Base-by-base conservation (phyloP, 345 rosid genomes). In the Geranium rotundifolium region DNA sequence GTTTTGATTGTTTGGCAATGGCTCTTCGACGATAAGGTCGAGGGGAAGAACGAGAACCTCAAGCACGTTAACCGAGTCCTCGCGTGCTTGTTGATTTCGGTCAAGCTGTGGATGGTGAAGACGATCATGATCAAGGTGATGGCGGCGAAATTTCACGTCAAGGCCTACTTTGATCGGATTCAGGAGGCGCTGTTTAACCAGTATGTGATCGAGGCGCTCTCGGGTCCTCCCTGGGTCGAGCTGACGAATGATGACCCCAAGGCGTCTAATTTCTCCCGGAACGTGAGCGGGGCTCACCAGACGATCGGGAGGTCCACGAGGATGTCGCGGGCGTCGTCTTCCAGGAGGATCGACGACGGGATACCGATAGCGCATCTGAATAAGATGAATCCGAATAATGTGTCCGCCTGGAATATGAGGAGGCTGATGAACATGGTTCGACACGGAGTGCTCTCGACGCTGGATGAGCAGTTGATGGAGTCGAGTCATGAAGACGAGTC, bases 371-470 rank as follows among this genome's bases (percentile, higher is more conserved):
- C 75, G 60, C 78, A 71, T 59, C 69, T 83, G 68, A 84, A 85
- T 37, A 79, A 75, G 75, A 68, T 83, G 37, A 85, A 77, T 27
- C 72, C 81, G 23, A 85, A 71, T 79, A 88, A 81, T 70, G 74
- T 84, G 30, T 88, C 91, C 0, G 89, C 89, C 0, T 88, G 95
- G 95, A 85, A 75, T 64, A 82, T 85, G 87, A 88, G 83, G 82
- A 77, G 91, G 65, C 64, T 85, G 76, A 78, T 85, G 75, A 79
- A 82, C 39, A 65, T 88, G 57, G 83, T 81, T n/a, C 64, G 86
- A 34, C 65, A 77, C 68, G 90, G 93, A 34, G 72, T 78, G 1
- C 75, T 86, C 54, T 70, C 82, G 13, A 84, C 93, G 15, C 54
- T 86, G 65, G 93, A 86, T 62, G 93, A 86, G 72, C 89, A 84